phyloP scores from a whole-genome alignment of 192 early-diverging fungal genomes.

The Gonapodya prolifera region DNA sequence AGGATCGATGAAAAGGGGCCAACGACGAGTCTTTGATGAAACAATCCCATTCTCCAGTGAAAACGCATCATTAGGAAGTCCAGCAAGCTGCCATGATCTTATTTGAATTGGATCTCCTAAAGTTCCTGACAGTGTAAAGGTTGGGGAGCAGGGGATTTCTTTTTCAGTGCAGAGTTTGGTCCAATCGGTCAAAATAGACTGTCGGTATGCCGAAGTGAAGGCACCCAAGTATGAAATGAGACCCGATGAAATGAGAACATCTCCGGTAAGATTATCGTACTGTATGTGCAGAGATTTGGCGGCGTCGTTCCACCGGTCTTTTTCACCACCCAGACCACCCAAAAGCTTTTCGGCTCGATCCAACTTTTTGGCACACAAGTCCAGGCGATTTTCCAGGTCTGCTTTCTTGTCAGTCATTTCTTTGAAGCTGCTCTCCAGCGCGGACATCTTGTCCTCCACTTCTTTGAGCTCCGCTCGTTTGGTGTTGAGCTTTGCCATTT shows the following conservation, averaged over 20 bases:
- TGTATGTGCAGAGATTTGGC: slow-evolving; percentile 30
- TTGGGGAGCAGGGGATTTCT: slow-evolving; percentile 33
- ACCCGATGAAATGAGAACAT: slow-evolving; percentile 40
- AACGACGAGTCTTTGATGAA: slow-evolving; percentile 34
- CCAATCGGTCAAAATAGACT: slow-evolving; percentile 35
- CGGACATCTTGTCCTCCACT: slow-evolving; percentile 43
- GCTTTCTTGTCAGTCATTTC: slow-evolving; percentile 44
- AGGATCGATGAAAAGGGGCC: slow-evolving; percentile 50
- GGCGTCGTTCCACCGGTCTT: slow-evolving; percentile 43
- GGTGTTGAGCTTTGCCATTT: slow-evolving; percentile 38
- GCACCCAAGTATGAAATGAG: slow-evolving; percentile 49
- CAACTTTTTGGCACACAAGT: slow-evolving; percentile 41
- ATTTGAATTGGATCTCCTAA: slow-evolving; percentile 47
- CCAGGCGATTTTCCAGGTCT: slow-evolving; percentile 36
- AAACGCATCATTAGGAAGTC: slow-evolving; percentile 44
- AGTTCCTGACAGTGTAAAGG: slow-evolving; percentile 31
- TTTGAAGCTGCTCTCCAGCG: slow-evolving; percentile 38
- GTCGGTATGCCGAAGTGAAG: slow-evolving; percentile 38
- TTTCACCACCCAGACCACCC: slow-evolving; percentile 40
- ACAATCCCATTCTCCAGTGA: slow-evolving; percentile 50
- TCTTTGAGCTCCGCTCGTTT: slow-evolving; percentile 41
- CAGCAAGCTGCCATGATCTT: slow-evolving; percentile 41
- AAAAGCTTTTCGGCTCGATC: slow-evolving; percentile 45
- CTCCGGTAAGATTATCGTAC: slow-evolving; percentile 36
- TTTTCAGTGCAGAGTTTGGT: slow-evolving; percentile 18